Percentiles rank a stretch among this genome's conserved stretches.
These are phyloP conservation scores for Rhodotorula mucilaginosa DNA, from an alignment of 1,284 basidiomycete genomes.

Conservation along the genomic window DNA sequence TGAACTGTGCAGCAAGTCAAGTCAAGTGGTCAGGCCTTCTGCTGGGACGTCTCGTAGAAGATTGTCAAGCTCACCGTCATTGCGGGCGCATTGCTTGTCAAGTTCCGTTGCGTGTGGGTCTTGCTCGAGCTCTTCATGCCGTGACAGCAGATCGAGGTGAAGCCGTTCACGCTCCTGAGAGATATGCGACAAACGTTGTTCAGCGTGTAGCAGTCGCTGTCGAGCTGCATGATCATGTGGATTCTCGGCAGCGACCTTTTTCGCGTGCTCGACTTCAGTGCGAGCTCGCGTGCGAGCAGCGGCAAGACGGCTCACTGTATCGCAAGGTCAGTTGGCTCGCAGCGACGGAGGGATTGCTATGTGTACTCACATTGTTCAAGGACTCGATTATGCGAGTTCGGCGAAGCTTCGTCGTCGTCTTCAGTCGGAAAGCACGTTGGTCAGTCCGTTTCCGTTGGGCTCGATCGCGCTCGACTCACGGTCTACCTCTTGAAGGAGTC, in stretches of 20 bases:
- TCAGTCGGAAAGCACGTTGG: no score
- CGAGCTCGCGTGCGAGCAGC: background rate
- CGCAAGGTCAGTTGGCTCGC: background rate
- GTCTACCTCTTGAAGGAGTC: no score
- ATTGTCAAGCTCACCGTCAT: background rate
- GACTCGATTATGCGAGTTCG: no score
- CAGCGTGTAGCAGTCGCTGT: background rate
- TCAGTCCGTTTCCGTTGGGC: no score
- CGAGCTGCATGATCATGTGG: background rate
- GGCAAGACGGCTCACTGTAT: background rate
- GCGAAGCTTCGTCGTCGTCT: no score
- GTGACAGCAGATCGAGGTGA: background rate
- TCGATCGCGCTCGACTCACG: no score
- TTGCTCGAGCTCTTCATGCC: background rate
- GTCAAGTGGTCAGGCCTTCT: no score
- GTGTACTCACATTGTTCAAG: no score
- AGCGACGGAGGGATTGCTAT: no score
- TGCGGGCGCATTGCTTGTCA: background rate
- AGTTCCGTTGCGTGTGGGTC: background rate
- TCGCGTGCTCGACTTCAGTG: background rate
- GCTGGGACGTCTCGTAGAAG: no score
- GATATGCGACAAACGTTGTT: background rate
- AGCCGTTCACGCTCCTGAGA: background rate
- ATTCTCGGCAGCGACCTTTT: background rate
- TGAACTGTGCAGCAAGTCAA: background rate